phyloP scores from a whole-genome alignment of 805 yeast species.

The Dipodascus albidus region DNA sequence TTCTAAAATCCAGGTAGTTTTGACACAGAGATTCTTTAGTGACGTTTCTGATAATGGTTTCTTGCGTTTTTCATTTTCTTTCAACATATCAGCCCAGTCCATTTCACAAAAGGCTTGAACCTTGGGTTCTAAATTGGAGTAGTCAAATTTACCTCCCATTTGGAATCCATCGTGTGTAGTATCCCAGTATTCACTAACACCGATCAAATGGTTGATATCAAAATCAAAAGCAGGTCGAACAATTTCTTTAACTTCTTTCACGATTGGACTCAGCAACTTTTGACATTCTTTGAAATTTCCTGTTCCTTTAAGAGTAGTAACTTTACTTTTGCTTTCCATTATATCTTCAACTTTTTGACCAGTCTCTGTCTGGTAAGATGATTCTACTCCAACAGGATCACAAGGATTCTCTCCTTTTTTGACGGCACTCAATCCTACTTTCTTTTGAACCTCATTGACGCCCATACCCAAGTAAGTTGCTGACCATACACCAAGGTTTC shows the following conservation, averaged over 20 bases:
- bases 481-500: constrained; percentile 32
- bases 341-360: constrained; percentile 2
- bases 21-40: constrained; percentile 5
- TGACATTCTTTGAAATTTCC: constrained; percentile 1
- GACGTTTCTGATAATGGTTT: constrained; percentile 10
- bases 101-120: constrained; percentile 7
- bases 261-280: background rate
- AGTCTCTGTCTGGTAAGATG: constrained; percentile 5
- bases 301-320: background rate
- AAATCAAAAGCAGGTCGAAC: constrained; percentile 47
- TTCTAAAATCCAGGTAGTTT: constrained; percentile 6
- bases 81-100: constrained; percentile 8
- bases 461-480: constrained; percentile 54
- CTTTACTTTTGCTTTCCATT: background rate
- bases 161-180: constrained; percentile 39
- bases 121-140: constrained; percentile 3
- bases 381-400: background rate
- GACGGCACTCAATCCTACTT: constrained; percentile 26
- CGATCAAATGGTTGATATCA: constrained; percentile 44
- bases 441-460: constrained; percentile 40
- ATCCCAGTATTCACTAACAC: constrained; percentile 62
- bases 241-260: constrained; percentile 24
- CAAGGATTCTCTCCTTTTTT: constrained; percentile 11
- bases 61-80: constrained; percentile 13
- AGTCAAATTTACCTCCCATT: constrained; percentile 23